Evolutionary conservation across 768 basidiomycete genomes (phyloP).

Genomic region (Hericium rajendrae): DNA sequence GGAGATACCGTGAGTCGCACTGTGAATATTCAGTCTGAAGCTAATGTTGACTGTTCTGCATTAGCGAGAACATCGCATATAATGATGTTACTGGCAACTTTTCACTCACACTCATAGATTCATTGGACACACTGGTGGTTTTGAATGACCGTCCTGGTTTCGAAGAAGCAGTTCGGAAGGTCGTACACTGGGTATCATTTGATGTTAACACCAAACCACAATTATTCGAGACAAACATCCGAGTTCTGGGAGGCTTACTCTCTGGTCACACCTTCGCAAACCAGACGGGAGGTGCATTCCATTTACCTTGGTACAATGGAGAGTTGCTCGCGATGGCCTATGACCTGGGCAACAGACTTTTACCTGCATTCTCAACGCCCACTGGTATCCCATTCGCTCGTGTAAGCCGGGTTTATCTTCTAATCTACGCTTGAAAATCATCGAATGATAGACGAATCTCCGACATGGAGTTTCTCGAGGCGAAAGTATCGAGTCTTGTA

Average conservation of each 20-base stretch:
- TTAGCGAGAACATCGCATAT: constrained; percentile 58
- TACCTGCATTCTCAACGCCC: constrained; percentile 87
- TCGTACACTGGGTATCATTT: constrained; percentile 79
- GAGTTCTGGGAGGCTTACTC: constrained; percentile 83
- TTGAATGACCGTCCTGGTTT: constrained; percentile 72
- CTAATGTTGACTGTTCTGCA: constrained; percentile 21
- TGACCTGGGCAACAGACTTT: constrained; percentile 76
- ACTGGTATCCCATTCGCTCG: constrained; percentile 91
- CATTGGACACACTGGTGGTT: constrained; percentile 86
- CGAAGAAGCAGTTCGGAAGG: constrained; percentile 72
- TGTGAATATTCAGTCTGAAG: constrained; percentile 3
- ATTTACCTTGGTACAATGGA: constrained; percentile 75
- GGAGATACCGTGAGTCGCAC: constrained; percentile 58
- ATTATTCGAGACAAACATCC: constrained; percentile 95
- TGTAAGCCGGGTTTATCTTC: constrained; percentile 30
- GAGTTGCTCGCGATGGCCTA: constrained; percentile 74
- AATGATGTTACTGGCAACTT: constrained; percentile 97
- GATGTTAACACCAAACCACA: constrained; percentile 95
- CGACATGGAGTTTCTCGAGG: constrained; percentile 65
- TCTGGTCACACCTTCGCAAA: constrained; percentile 81
- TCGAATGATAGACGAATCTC: constrained; percentile 58
- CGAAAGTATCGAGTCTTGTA: constrained; percentile 82
- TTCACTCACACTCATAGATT: constrained; percentile 74
- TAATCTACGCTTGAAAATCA: neutral
- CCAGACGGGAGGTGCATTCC: constrained; percentile 52